phyloP scores from a whole-genome alignment of 768 basidiomycete species.

The Hirschioporus abietinus region DNA sequence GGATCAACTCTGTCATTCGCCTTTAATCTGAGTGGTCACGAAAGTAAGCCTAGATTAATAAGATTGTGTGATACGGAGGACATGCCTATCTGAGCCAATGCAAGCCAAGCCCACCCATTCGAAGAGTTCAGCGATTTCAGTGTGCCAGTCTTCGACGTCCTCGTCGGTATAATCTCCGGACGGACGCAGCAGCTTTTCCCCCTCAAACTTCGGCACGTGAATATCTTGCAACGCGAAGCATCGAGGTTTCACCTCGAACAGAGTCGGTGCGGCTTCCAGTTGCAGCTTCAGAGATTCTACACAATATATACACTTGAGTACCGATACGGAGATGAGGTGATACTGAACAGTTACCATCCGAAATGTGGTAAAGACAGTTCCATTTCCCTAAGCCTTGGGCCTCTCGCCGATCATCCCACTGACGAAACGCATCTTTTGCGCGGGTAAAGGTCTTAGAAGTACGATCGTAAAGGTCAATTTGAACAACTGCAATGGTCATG shows the following conservation, averaged over 20 bases:
- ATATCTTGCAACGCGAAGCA: constrained; percentile 28
- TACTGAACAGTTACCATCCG: neutral
- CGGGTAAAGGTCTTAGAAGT: constrained; percentile 7
- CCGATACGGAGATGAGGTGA: neutral
- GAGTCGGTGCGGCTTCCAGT: neutral
- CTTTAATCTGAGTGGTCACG: constrained; percentile 37
- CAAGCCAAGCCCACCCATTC: constrained; percentile 75
- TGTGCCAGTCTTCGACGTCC: constrained; percentile 45
- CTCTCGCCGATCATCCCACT: constrained; percentile 46
- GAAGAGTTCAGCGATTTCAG: constrained; percentile 41
- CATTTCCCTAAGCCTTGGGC: constrained; percentile 31
- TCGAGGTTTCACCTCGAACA: constrained; percentile 19
- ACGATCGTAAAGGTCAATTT: constrained; percentile 7
- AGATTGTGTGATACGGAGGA: neutral
- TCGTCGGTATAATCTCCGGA: constrained; percentile 22
- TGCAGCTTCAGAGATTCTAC: neutral
- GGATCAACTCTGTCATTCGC: constrained; percentile 64
- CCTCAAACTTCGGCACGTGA: constrained; percentile 31
- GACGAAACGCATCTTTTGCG: constrained; percentile 2
- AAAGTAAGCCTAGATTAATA: constrained; percentile 1
- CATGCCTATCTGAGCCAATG: constrained; percentile 60
- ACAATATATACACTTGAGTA: neutral
- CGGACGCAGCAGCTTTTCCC: neutral
- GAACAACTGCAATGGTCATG: constrained; percentile 3
- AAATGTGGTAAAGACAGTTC: constrained; percentile 34